Evolutionary conservation across 805 yeast species (phyloP), one percentile per base, ranked within the genome.

Genomic region (Candida ortonii): DNA sequence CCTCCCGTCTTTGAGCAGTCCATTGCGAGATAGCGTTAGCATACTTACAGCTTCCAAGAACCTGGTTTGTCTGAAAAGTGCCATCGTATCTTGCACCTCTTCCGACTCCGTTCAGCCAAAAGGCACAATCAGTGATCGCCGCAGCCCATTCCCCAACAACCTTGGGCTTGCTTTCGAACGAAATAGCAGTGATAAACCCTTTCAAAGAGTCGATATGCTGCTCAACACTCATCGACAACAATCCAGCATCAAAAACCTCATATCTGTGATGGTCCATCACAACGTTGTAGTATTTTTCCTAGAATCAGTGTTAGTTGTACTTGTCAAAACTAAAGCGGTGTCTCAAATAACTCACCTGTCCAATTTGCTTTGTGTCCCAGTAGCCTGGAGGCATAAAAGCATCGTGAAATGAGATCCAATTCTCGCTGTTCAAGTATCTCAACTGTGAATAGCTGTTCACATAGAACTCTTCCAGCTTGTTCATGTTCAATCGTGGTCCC

Each of bases 201-300:
- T 83, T 75, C 3, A 80, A 78, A 25, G 63, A 52, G 20, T 55
- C 48, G 30, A 90, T 52, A 52, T 84, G 94, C 25, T 76, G 73
- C 40, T 78, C 84, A 34, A 84, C 67, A 34, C 62, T 34, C 46
- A 76, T 64, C 27, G 62, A 47, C 36, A 87, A 66, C 62, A 82
- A 80, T 19, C 65, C 74, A n/a, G 68, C 56, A 27, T 76, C 67
- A 60, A 89, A 89, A n/a, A 84, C 93, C 65, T 86, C 94, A 67
- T 89, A 89, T 56, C 83, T 82, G 62, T 89, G 96, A 63, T 86
- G 96, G 59, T 89, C 97, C 21, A 88, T 60, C 13, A 84, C 77
- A 33, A 85, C 81, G 50, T 80, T 78, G 76, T 80, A 78, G 55
- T 64, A 70, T 34, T 62, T 57, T 7, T 44, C 49, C 37, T 33